phyloP scores from a whole-genome alignment of 495 filamentous ascomycete species.

The Niebla homalea region DNA sequence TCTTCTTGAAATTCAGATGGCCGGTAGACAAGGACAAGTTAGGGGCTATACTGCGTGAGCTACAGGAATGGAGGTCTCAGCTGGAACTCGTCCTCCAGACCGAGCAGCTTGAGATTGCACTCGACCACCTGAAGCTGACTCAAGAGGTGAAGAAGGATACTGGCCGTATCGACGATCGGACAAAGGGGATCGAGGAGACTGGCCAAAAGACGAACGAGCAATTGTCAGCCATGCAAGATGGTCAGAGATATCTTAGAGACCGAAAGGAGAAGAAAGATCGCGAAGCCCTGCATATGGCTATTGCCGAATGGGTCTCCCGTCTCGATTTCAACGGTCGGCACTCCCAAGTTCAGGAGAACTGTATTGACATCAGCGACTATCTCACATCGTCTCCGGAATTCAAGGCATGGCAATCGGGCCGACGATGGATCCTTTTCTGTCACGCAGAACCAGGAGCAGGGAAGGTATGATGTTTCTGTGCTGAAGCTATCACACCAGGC shows the following conservation, averaged over 20 bases:
- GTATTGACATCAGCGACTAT: conserved; percentile 1
- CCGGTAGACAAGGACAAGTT: not conserved
- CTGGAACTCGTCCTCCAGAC: not conserved
- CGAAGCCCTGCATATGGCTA: not conserved
- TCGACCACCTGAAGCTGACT: not conserved
- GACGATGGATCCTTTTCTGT: conserved; percentile 11
- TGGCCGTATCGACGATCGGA: not conserved
- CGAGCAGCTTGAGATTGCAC: not conserved
- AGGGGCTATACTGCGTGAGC: not conserved
- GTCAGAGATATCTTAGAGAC: not conserved
- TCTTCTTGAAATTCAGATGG: not conserved
- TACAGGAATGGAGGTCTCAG: not conserved
- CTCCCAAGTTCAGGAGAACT: conserved; percentile 4
- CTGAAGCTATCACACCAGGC: not conserved
- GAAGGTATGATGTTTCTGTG: conserved; percentile 1
- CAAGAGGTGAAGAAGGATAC: not conserved
- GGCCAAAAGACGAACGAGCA: no score
- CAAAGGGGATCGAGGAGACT: no score
- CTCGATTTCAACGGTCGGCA: conserved; percentile 13
- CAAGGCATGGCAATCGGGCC: conserved; percentile 12
- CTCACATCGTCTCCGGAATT: conserved; percentile 14
- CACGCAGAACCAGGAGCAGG: conserved; percentile 17
- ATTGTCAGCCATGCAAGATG: not conserved
- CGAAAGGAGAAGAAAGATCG: conserved; percentile 5
- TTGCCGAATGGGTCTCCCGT: conserved; percentile 11